Evolutionary conservation across 2,329 filamentous ascomycete genomes (phyloP).

Genomic region (Phyllosticta citrichinensis): DNA sequence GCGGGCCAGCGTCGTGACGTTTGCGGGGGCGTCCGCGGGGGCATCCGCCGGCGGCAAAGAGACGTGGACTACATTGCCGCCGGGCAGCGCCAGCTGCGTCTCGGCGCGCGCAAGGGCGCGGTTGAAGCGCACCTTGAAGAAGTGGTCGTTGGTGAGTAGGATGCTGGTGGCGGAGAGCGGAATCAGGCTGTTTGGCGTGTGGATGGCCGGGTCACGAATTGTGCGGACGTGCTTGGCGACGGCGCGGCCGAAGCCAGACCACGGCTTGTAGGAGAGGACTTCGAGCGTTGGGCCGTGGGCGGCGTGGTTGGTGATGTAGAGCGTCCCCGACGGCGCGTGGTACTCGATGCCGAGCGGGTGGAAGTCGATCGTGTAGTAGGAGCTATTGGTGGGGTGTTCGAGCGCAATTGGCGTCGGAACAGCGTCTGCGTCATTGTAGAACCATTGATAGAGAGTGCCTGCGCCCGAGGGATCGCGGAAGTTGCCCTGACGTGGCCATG

Average conservation of each 20-base stretch:
- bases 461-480: conserved; percentile 17
- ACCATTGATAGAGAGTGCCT: conserved; percentile 30
- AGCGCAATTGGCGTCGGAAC: conserved; percentile 20
- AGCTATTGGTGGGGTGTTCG: conserved; percentile 15
- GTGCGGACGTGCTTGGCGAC: conserved; percentile 22
- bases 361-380: conserved; percentile 21
- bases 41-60: conserved; percentile 15
- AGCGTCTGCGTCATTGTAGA: conserved; percentile 22
- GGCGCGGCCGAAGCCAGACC: background rate
- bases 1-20: conserved; percentile 8
- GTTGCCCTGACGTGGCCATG: conserved; percentile 17
- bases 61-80: conserved; percentile 28
- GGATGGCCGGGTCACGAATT: conserved; percentile 22
- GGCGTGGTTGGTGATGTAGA: conserved; percentile 34
- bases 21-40: background rate
- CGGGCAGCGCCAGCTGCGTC: conserved; percentile 27
- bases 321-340: conserved; percentile 22
- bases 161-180: conserved; percentile 20
- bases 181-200: conserved; percentile 32
- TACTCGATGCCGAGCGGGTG: conserved; percentile 35
- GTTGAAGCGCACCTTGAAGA: conserved; percentile 20
- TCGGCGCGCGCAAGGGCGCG: conserved; percentile 26
- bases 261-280: conserved; percentile 20
- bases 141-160: conserved; percentile 35
- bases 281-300: conserved; percentile 24